Conservation (phyloP, 176 grass and related monocot genomes). For the Thalia dealbata region DNA sequence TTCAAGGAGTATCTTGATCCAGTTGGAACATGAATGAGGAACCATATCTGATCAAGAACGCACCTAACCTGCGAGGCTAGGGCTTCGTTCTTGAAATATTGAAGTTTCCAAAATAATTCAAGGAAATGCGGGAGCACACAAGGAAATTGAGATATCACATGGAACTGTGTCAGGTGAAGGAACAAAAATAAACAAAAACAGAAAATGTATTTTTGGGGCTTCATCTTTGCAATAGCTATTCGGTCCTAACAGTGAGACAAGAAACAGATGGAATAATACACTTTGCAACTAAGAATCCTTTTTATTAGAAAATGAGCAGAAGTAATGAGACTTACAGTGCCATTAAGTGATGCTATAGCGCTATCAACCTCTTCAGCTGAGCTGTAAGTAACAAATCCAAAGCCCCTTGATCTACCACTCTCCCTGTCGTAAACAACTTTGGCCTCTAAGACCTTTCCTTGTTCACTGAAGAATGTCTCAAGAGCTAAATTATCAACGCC, state of each 20-base stretch:
- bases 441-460: slow-evolving; percentile 69
- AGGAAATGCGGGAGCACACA: no score
- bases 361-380: slow-evolving; percentile 49
- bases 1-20: neutral
- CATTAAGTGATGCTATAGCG: slow-evolving; percentile 71
- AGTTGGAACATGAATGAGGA: neutral
- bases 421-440: slow-evolving; percentile 81
- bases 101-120: neutral
- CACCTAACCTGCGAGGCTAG: neutral
- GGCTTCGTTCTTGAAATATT: neutral
- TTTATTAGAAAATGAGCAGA: neutral
- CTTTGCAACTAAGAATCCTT: neutral
- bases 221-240: neutral
- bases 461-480: slow-evolving; percentile 69
- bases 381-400: slow-evolving; percentile 82
- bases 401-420: slow-evolving; percentile 83
- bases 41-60: neutral
- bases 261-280: slow-evolving; percentile 3
- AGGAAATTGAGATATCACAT: neutral
- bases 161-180: neutral
- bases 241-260: neutral
- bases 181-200: neutral
- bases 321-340: slow-evolving; percentile 44
- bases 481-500: slow-evolving; percentile 82
- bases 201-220: neutral